phyloP scores from a whole-genome alignment of 1,284 basidiomycete genomes.

The Puccinia novopanici region DNA sequence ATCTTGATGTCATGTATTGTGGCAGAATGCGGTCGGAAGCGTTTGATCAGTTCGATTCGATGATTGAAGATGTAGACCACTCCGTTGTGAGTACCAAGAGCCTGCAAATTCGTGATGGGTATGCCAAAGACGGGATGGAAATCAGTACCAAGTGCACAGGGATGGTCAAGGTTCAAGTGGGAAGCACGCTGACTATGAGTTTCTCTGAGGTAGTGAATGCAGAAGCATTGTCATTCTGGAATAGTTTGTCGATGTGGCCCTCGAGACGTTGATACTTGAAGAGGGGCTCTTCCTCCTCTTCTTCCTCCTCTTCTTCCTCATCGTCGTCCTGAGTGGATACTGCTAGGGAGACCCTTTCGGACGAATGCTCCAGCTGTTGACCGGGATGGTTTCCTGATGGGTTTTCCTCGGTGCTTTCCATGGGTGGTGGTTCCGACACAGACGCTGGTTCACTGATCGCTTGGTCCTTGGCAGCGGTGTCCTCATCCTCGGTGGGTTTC shows the following conservation, averaged over 20 bases:
- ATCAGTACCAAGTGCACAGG: neutral
- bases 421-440: no score
- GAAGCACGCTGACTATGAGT: conserved; percentile 66
- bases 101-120: conserved; percentile 57
- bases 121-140: neutral
- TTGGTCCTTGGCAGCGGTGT: no score
- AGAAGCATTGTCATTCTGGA: conserved; percentile 65
- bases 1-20: conserved; percentile 82
- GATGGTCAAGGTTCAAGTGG: neutral
- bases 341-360: neutral
- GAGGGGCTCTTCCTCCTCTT: conserved; percentile 60
- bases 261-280: conserved; percentile 86
- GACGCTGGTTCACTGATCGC: no score
- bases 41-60: conserved; percentile 79
- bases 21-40: conserved; percentile 88
- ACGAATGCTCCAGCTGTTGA: neutral
- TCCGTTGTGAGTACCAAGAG: conserved; percentile 85
- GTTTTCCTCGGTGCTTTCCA: no score
- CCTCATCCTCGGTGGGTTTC: no score
- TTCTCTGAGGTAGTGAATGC: conserved; percentile 75
- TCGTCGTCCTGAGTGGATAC: neutral
- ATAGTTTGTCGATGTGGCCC: conserved; percentile 68
- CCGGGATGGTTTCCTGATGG: neutral
- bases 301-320: conserved; percentile 33
- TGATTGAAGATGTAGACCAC: conserved; percentile 84